phyloP scores from a whole-genome alignment of 2,329 filamentous ascomycete species.

The Grosmannia huntii region DNA sequence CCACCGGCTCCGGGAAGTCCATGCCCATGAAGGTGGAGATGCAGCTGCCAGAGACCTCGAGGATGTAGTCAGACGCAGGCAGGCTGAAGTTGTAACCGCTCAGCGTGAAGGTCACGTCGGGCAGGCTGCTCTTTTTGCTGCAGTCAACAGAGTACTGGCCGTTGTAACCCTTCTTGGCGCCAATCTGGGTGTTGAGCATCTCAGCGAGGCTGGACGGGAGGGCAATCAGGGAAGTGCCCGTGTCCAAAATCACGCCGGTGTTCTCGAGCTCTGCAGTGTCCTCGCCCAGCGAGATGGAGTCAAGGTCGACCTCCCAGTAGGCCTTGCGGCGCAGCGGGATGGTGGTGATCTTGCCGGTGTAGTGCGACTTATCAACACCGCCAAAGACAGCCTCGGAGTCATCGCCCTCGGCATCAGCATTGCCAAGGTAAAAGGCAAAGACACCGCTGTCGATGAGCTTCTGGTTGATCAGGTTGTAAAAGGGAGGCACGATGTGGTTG shows the following conservation, averaged over 20 bases:
- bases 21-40: slow-evolving; percentile 98
- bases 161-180: slow-evolving; percentile 94
- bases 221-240: slow-evolving; percentile 93
- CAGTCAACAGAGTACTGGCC: slow-evolving; percentile 96
- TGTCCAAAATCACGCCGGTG: slow-evolving; percentile 95
- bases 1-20: slow-evolving; percentile 77
- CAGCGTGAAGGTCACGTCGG: slow-evolving; percentile 84
- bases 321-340: slow-evolving; percentile 96
- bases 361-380: slow-evolving; percentile 71
- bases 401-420: slow-evolving; percentile 52
- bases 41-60: slow-evolving; percentile 89
- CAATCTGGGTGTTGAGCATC: slow-evolving; percentile 94
- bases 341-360: slow-evolving; percentile 75
- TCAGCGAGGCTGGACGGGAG: slow-evolving; percentile 85
- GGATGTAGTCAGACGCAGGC: slow-evolving; percentile 78
- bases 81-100: slow-evolving; percentile 91
- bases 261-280: slow-evolving; percentile 79
- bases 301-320: slow-evolving; percentile 98
- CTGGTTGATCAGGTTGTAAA: slow-evolving; percentile 93
- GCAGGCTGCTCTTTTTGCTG: slow-evolving; percentile 65
- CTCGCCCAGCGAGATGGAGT: slow-evolving; percentile 80
- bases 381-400: slow-evolving; percentile 85
- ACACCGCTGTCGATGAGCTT: slow-evolving; percentile 80
- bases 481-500: slow-evolving; percentile 85
- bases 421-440: slow-evolving; percentile 91